phyloP scores from a whole-genome alignment of 768 basidiomycete species.

The Suillus variegatus region DNA sequence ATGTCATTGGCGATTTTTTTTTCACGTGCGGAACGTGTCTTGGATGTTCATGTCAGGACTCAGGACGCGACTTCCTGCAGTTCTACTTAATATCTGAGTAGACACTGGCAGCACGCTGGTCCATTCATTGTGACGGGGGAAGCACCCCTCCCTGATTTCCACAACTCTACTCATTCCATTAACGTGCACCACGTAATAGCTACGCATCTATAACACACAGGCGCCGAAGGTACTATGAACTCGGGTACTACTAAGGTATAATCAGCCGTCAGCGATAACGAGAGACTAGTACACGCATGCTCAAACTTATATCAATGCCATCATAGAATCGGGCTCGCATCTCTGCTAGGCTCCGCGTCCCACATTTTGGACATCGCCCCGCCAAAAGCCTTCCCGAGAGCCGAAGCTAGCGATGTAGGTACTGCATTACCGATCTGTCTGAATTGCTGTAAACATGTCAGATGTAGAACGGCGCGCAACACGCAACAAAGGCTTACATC shows the following conservation, averaged over 20 bases:
- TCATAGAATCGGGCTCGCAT: conserved; percentile 46
- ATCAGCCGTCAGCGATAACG: background rate
- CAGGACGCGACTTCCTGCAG: no score
- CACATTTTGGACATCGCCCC: conserved; percentile 48
- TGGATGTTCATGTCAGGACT: no score
- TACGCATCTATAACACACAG: background rate
- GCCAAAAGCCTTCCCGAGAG: conserved; percentile 52
- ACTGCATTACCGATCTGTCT: conserved; percentile 83
- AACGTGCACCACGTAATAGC: no score
- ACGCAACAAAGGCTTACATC: conserved; percentile 48
- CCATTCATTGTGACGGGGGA: no score
- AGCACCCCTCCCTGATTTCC: no score
- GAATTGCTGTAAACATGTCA: conserved; percentile 51
- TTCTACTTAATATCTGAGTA: no score
- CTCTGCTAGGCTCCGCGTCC: conserved; percentile 40
- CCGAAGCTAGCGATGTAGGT: conserved; percentile 66
- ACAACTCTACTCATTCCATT: no score
- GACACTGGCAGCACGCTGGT: no score
- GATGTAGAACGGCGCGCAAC: background rate
- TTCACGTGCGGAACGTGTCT: no score
- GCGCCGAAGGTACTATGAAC: background rate
- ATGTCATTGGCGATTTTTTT: no score
- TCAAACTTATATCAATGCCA: background rate
- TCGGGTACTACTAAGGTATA: background rate
- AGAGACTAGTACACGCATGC: background rate